Base-by-base conservation (phyloP, 805 yeast species). In the Hagleromyces aurorensis region DNA sequence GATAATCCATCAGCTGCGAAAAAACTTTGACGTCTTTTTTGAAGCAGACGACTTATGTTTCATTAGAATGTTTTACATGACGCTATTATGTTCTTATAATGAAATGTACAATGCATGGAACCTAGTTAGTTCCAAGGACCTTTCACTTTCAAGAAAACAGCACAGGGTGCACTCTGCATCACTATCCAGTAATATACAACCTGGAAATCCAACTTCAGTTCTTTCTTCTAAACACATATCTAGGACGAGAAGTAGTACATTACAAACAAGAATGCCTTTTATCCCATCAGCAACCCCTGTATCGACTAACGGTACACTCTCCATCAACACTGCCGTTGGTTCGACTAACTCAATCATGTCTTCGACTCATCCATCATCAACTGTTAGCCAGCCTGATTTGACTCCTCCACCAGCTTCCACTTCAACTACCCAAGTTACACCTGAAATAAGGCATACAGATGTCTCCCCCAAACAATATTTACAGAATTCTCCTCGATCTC, bases 41-140 rank as follows among this genome's bases (percentile, higher is more conserved):
- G 65, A 62, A 21, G 69, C 65, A 23, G 68, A 72, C 21, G 87
- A 80, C 48, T 63, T 76, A 10, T 70, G 80, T 37, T 77, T 75
- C 44, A 64, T 78, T 7, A 59, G 89, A 37, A 67, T 77, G 66
- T 64, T 79, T 25, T 67, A 75, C 36, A 57, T 79, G 52, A 67
- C 77, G 5, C 43, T 76, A 6, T 69, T 69, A 44, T 78, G 82
- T 19, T 68, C 82, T 1, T 70, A 79, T 37, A 68, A 70, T 32
- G 91, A 81, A 50, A 58, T 81, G 29, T 67, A 64, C 41, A 81
- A 81, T 50, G 81, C 86, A 0, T 77, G 76, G 65, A 62, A 57
- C 32, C 51, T 48, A 21, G 44, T 52, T 16, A 37, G 44, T 12
- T 40, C 43, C 5, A 37, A 37, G 21, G 37, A 36, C 17, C 37